Percentiles rank a stretch among this genome's conserved stretches.
Evolutionary conservation across 2,329 filamentous ascomycete species (phyloP).

Genomic region (Pseudogymnoascus sp.): DNA sequence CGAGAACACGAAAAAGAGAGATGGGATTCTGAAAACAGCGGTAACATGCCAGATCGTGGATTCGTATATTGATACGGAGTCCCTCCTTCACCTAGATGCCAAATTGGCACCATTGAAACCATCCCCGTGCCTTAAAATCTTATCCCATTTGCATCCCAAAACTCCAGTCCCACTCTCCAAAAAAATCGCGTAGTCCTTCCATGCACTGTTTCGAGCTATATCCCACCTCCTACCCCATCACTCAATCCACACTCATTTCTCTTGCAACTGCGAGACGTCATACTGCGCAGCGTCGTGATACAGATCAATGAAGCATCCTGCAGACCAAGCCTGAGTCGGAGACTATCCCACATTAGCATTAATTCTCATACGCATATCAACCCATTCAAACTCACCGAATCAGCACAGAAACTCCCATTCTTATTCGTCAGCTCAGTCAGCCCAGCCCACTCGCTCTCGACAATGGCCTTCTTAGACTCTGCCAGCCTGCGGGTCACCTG

Average conservation of each 20-base stretch:
- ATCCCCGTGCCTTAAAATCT: background rate
- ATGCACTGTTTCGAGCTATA: background rate
- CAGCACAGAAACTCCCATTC: slow-evolving; percentile 69
- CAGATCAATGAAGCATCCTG: slow-evolving; percentile 86
- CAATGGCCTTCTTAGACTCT: slow-evolving; percentile 78
- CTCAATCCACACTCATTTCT: slow-evolving; percentile 2
- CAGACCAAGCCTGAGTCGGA: slow-evolving; percentile 94
- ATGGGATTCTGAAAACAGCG: background rate
- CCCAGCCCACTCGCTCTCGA: slow-evolving; percentile 76
- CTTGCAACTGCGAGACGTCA: slow-evolving; percentile 14
- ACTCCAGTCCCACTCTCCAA: background rate
- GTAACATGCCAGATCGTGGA: background rate
- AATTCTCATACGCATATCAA: slow-evolving; percentile 12
- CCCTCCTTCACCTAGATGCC: background rate
- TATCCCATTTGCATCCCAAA: background rate
- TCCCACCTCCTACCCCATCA: background rate
- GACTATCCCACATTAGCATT: slow-evolving; percentile 46
- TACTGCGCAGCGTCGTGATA: slow-evolving; percentile 73
- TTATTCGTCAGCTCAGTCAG: slow-evolving; percentile 90
- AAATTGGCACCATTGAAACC: background rate
- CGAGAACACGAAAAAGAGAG: background rate
- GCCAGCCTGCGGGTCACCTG: slow-evolving; percentile 77
- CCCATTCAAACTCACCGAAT: slow-evolving; percentile 60
- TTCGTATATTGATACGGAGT: background rate
- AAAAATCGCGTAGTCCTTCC: background rate